Conservation (phyloP, 1,284 basidiomycete genomes). For the Malassezia arunalokei region DNA sequence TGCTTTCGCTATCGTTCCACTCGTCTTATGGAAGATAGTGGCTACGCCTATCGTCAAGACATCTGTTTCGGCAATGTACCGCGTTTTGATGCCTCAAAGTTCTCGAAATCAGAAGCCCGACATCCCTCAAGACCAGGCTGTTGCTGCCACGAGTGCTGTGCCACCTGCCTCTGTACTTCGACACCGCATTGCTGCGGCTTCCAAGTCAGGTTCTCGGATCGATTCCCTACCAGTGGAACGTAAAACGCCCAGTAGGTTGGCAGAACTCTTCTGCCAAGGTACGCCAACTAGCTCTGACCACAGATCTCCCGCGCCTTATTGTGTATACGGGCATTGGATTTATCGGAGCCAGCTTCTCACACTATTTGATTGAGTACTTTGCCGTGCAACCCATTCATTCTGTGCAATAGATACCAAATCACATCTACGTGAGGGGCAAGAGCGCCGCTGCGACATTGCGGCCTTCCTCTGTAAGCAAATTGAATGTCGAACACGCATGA, state of each 20-base stretch:
- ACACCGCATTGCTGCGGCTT: neutral
- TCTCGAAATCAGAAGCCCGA: too few relatives aligned
- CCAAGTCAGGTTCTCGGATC: neutral
- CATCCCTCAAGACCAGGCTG: too few relatives aligned
- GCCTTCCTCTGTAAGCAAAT: slow-evolving; percentile 78
- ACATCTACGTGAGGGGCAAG: slow-evolving; percentile 52
- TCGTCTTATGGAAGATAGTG: slow-evolving; percentile 3
- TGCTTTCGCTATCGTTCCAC: neutral
- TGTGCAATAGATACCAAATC: neutral
- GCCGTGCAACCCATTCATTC: neutral
- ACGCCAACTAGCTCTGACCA: neutral
- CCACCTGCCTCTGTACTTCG: neutral
- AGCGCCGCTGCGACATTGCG: slow-evolving; percentile 75
- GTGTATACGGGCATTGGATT: slow-evolving; percentile 11
- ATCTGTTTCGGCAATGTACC: neutral
- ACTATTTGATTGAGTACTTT: slow-evolving; percentile 7
- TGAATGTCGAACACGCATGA: slow-evolving; percentile 86
- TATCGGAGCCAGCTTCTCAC: neutral
- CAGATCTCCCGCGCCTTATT: slow-evolving; percentile 1
- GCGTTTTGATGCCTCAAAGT: too few relatives aligned
- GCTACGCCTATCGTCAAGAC: slow-evolving; percentile 2
- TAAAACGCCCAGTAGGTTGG: neutral
- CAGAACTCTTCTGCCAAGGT: slow-evolving; percentile 3
- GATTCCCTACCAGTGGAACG: neutral
- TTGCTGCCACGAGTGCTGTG: too few relatives aligned